Base-by-base conservation (phyloP, 257 asterid genomes). In the Petunia secreta region DNA sequence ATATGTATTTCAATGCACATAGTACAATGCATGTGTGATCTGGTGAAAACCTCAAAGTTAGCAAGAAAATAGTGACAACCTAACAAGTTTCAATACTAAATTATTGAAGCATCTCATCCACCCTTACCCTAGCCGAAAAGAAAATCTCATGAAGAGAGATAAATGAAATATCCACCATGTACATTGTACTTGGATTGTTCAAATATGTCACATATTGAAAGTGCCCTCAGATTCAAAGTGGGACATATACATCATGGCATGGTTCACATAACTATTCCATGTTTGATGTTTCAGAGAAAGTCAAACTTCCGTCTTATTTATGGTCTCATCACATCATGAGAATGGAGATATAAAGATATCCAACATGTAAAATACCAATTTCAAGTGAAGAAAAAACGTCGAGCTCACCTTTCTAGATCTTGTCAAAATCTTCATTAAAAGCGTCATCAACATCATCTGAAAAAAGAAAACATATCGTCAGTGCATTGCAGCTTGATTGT, bases 401-500 rank as follows among this genome's bases (percentile, higher is more conserved):
- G 1, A 16, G 11, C 77, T 73, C 59, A 93, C 98, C 89, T 68
- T 50, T 80, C 89, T 90, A 92, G 81, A 92, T 80, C 91, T 87
- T 90, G 89, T 91, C 94, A 88, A 93, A 93, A 86, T 94, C 98
- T 81, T 89, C 98, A 43, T 93, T 95, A 71, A 91, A 88, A 77
- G 83, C 96, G 78, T 88, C 85, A 65, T 83, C 91, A 13, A 89
- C 91, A 80, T 85, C 97, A 86, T 94, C 98, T 92, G 89, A 82
- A 44, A 86, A 85, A 83, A 54, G 25, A 63, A 76, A 84, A 44
- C 15, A 34, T 53, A 69, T 73, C 37, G 84, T 78, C 57, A 53
- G 62, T 46, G 44, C 59, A 16, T 4, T 1, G 40, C 41, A 11
- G 46, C 77, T 50, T 11, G 77, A 50, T 50, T 36, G 34, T 73